Evolutionary conservation across 176 grass and related monocot genomes (phyloP).

Genomic region (Paspalum vaginatum): DNA sequence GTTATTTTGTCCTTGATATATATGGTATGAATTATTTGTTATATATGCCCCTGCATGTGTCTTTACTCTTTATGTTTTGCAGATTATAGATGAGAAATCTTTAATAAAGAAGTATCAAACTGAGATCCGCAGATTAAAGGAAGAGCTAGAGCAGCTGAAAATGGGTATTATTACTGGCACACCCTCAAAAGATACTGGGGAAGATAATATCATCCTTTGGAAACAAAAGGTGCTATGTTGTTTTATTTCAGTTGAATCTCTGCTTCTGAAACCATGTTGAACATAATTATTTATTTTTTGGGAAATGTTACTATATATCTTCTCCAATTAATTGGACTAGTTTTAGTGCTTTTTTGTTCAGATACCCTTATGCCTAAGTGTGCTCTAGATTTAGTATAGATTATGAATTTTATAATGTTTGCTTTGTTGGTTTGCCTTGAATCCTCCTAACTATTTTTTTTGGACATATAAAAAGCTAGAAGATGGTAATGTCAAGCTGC

Average conservation of each 20-base stretch:
- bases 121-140: slow-evolving; percentile 93
- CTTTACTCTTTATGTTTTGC: slow-evolving; percentile 30
- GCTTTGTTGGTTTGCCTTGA: neutral
- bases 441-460: slow-evolving; percentile 54
- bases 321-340: slow-evolving; percentile 20
- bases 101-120: slow-evolving; percentile 99
- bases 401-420: slow-evolving; percentile 28
- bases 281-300: neutral
- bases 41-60: slow-evolving; percentile 38
- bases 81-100: slow-evolving; percentile 99
- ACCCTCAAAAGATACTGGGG: slow-evolving; percentile 65
- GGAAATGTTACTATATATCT: neutral
- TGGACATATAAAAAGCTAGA: slow-evolving; percentile 80
- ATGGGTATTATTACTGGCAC: slow-evolving; percentile 83
- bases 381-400: slow-evolving; percentile 11
- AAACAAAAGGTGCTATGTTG: slow-evolving; percentile 80
- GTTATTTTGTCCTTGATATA: slow-evolving; percentile 23
- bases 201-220: slow-evolving; percentile 88
- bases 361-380: slow-evolving; percentile 6
- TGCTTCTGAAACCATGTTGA: slow-evolving; percentile 14
- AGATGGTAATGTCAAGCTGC: slow-evolving; percentile 97
- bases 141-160: slow-evolving; percentile 95
- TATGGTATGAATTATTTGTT: slow-evolving; percentile 27
- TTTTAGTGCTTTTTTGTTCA: slow-evolving; percentile 15
- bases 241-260: slow-evolving; percentile 29